Percentiles rank a stretch among this genome's conserved stretches.
phyloP scores from a whole-genome alignment of 1,284 basidiomycete genomes.

The Cryptococcus sp. region DNA sequence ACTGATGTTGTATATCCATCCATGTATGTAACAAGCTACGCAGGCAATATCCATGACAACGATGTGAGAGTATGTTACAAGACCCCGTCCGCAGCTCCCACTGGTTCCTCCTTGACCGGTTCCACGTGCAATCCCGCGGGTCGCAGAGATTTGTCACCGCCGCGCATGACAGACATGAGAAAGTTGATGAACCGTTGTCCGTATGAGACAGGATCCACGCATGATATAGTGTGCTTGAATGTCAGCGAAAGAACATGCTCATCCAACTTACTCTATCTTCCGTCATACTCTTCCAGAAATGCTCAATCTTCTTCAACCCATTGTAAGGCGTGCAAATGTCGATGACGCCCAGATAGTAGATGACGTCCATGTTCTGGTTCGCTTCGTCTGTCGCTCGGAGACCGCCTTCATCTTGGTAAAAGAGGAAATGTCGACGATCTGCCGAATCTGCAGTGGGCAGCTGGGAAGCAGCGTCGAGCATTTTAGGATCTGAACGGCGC shows the following conservation, averaged over 20 bases:
- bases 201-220: slow-evolving; percentile 81
- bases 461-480: slow-evolving; percentile 64
- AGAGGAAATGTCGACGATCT: slow-evolving; percentile 82
- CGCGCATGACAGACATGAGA: slow-evolving; percentile 81
- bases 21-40: too few relatives aligned
- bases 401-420: slow-evolving; percentile 97
- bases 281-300: slow-evolving; percentile 86
- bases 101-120: slow-evolving; percentile 11
- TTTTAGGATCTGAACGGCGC: slow-evolving; percentile 77
- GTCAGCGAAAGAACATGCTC: not conserved
- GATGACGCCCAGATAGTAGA: slow-evolving; percentile 94
- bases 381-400: slow-evolving; percentile 82
- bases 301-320: slow-evolving; percentile 76
- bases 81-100: not conserved
- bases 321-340: slow-evolving; percentile 92
- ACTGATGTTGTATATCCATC: not conserved
- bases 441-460: slow-evolving; percentile 66
- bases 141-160: slow-evolving; percentile 59
- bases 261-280: slow-evolving; percentile 72
- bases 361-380: slow-evolving; percentile 71
- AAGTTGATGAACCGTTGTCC: slow-evolving; percentile 83
- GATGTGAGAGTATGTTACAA: too few relatives aligned
- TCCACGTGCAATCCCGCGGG: slow-evolving; percentile 35
- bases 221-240: slow-evolving; percentile 85
- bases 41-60: too few relatives aligned